These are phyloP conservation scores for Malus hybrid DNA, from an alignment of 331 rosid species.

Conservation along the genomic window DNA sequence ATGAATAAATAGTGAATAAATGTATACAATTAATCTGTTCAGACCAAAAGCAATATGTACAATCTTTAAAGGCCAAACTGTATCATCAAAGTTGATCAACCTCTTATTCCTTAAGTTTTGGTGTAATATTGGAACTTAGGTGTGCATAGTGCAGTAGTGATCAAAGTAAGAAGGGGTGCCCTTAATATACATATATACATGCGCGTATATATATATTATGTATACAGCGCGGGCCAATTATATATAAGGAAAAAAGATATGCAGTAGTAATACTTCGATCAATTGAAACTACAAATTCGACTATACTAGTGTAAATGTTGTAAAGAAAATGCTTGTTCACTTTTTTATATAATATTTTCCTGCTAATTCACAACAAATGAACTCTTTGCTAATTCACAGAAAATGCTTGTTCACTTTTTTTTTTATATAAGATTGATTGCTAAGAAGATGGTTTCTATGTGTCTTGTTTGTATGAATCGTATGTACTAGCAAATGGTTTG, in stretches of 20 bases:
- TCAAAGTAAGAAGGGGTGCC: neutral
- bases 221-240: neutral
- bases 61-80: neutral
- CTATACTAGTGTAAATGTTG: neutral
- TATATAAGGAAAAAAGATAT: neutral
- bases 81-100: neutral
- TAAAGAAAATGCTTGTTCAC: neutral
- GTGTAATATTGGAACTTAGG: neutral
- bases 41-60: neutral
- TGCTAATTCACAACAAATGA: neutral
- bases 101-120: neutral
- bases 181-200: no score
- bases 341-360: neutral
- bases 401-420: no score
- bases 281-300: neutral
- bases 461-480: no score
- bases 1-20: neutral
- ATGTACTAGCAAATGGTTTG: no score
- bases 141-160: neutral
- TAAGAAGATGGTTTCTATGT: no score
- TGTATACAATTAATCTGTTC: neutral
- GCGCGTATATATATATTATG: neutral
- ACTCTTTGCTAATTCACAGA: neutral
- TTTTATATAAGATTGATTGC: no score
- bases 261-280: neutral